Evolutionary conservation across 768 basidiomycete species (phyloP), one percentile per base, ranked within the genome.

Genomic region (Plicaturopsis crispa): DNA sequence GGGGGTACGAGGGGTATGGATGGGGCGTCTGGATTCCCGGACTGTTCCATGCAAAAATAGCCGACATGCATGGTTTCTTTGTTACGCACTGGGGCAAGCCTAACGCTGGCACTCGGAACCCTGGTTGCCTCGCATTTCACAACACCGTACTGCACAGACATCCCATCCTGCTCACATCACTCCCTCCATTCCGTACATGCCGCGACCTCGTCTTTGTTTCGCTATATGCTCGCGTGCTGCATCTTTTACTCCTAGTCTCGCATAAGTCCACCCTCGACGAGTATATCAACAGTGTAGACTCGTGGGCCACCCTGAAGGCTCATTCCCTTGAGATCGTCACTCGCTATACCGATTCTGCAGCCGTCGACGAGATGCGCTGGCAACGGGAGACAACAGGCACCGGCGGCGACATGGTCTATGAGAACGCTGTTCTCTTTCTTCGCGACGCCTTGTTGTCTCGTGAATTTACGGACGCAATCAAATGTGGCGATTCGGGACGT

Each of bases 121-220:
- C 50, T 2, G 46, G 46, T 0, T 40, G 41, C 21, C 43, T 51
- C 7, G 30, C 43, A 14, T 49, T 44, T 21, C 50, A 51, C 36
- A 51, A 51, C 34, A 47, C 40, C 3, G 26, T 35, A 6, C 43
- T 51, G 11, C 31, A 54, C 23, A 49, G 52, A 10, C 51, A 54
- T 14, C 55, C 56, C 2, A 54, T 60, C 26, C 41, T 52, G 0
- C 31, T 53, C 3, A 45, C 49, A 18, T 56, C 53, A 1, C 43
- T 59, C 11, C 56, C 51, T 1, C 50, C 58, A 12, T 56, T 54
- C 41, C 53, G 52, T 17, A 53, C 50, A 3, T 52, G 50, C 21
- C 50, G 55, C 3, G 57, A 59, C 35, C 46, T 59, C 4, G 50
- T 54, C 35, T 52, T 55, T 34, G 47, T 53, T 14, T 57, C 55